phyloP scores from a whole-genome alignment of 2,329 filamentous ascomycete species.

The Aureobasidium sp. region DNA sequence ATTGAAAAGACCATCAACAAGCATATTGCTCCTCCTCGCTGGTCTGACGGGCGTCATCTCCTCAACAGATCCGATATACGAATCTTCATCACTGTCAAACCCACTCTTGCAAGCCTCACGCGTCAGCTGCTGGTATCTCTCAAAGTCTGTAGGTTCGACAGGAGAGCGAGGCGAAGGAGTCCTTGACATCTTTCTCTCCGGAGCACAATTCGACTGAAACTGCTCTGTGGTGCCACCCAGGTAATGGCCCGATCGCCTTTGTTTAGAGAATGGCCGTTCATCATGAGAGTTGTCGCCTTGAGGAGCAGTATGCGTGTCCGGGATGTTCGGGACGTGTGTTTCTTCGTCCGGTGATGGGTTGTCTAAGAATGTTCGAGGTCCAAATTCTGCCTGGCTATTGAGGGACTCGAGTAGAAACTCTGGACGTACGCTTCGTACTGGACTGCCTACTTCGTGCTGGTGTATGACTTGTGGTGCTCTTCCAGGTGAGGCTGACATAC shows the following conservation, averaged over 20 bases:
- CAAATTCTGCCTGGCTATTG: conserved; percentile 22
- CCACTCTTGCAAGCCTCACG: conserved; percentile 4
- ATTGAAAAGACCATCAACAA: background rate
- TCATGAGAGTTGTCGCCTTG: background rate
- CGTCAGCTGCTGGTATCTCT: conserved; percentile 3
- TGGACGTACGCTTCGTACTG: conserved; percentile 26
- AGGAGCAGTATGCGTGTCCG: background rate
- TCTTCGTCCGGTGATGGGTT: conserved; percentile 14
- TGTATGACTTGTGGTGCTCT: conserved; percentile 26
- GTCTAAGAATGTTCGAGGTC: conserved; percentile 27
- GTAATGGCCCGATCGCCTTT: conserved; percentile 12
- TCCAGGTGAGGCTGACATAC: conserved; percentile 25
- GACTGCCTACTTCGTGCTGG: conserved; percentile 23
- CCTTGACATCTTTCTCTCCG: background rate
- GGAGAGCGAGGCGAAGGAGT: conserved; percentile 3
- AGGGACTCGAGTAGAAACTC: conserved; percentile 23
- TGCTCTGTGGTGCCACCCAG: conserved; percentile 6
- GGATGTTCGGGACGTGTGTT: background rate
- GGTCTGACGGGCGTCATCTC: conserved; percentile 10
- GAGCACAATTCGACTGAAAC: conserved; percentile 8
- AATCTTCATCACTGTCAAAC: conserved; percentile 8
- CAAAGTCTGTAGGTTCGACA: conserved; percentile 1
- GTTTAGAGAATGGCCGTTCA: background rate
- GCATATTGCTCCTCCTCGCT: background rate
- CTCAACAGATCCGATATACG: conserved; percentile 7